Conservation (phyloP, 2,329 filamentous ascomycete genomes). For the Clathrospora elynae region DNA sequence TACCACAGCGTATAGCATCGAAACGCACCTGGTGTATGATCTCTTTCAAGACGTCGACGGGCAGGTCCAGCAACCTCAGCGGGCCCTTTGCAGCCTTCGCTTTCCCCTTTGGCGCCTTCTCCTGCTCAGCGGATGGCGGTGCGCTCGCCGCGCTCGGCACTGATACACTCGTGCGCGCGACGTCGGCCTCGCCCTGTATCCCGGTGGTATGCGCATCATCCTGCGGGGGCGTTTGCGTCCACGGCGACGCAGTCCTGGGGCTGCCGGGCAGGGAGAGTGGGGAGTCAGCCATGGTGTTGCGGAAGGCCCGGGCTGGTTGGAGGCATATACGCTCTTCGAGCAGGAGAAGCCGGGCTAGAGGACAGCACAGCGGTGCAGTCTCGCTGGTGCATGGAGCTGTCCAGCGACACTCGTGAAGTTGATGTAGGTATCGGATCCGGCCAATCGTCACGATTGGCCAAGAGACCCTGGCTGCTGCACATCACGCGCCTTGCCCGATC, state of each 20-base stretch:
- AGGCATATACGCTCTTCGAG: conserved; percentile 40
- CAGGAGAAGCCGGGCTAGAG: conserved; percentile 21
- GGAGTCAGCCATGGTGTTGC: conserved; percentile 42
- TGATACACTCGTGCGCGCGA: conserved; percentile 16
- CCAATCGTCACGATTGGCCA: conserved; percentile 20
- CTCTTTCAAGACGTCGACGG: conserved; percentile 76
- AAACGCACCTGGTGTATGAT: conserved; percentile 76
- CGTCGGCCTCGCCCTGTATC: conserved; percentile 18
- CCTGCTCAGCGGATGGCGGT: conserved; percentile 31
- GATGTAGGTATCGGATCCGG: conserved; percentile 11
- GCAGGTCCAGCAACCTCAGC: conserved; percentile 72
- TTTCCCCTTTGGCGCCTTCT: conserved; percentile 57
- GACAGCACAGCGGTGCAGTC: conserved; percentile 29
- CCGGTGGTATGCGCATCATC: conserved; percentile 29
- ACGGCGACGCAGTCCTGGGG: conserved; percentile 37
- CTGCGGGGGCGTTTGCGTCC: conserved; percentile 26
- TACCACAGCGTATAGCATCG: background rate
- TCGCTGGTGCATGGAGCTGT: conserved; percentile 29
- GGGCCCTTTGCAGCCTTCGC: conserved; percentile 58
- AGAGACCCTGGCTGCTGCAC: conserved; percentile 19
- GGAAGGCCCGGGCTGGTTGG: conserved; percentile 29
- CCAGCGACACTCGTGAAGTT: conserved; percentile 22
- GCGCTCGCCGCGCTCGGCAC: conserved; percentile 11
- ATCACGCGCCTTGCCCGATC: conserved; percentile 14
- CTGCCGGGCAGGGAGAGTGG: conserved; percentile 36